Base-by-base conservation (phyloP, 2,329 filamentous ascomycete genomes). In the Sarocladiaceae sp. region DNA sequence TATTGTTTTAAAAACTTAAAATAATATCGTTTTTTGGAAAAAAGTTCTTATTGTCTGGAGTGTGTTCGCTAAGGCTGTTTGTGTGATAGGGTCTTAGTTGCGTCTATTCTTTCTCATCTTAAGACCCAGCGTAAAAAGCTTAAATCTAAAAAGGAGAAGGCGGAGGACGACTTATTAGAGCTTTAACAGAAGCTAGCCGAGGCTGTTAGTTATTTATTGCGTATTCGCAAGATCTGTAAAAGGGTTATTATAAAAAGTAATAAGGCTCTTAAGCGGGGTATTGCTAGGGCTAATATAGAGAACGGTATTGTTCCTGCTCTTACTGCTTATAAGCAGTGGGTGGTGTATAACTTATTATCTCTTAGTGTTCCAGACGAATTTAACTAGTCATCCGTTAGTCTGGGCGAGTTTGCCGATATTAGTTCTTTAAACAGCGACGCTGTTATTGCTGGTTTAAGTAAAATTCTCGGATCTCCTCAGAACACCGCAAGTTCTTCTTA, bases 391-490 rank as follows among this genome's bases (percentile, higher is more conserved):
- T 29, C n/a, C n/a, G 26, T 29, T 29, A 9, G 9, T 29, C 9
- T 9, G 9, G n/a, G n/a, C 9, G n/a, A 29, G 9, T n/a, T 29
- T 29, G 26, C 26, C 9, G 26, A 43, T 23, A 21, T 37, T 27
- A 50, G 29, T 21, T 51, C 21, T 45, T 50, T 43, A 27, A 39
- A 3, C 26, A 20, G 29, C 45, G 53, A n/a, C 27, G 46, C 53
- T 45, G 39, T 51, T 52, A 45, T 53, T 31, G 10, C 1, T 27
- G 26, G 18, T 50, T n/a, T n/a, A n/a, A n/a, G n/a, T n/a, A n/a
- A n/a, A n/a, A n/a, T n/a, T n/a, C n/a, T n/a, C n/a, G n/a, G n/a
- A n/a, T n/a, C n/a, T n/a, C n/a, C n/a, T n/a, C n/a, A n/a, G n/a
- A n/a, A n/a, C n/a, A n/a, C n/a, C n/a, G n/a, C n/a, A n/a, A n/a